Conservation (phyloP, 345 rosid genomes). For the Gossypium sturtianum region DNA sequence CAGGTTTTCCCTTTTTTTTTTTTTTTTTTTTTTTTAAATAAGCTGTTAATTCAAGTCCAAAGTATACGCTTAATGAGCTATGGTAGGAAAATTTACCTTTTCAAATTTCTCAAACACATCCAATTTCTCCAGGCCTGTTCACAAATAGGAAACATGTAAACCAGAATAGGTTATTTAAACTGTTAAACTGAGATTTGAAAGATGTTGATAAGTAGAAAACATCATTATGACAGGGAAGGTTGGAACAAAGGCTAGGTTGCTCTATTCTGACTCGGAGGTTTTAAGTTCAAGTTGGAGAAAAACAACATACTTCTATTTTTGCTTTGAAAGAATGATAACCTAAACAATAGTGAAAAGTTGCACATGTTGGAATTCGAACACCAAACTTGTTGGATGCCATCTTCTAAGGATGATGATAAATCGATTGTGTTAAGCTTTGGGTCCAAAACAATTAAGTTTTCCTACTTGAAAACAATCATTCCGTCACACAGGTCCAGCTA, state of each 20-base stretch:
- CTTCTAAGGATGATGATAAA: too few species aligned
- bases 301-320: neutral
- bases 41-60: neutral
- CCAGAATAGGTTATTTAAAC: neutral
- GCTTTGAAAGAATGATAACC: too few species aligned
- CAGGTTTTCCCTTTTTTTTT: neutral
- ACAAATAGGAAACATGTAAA: neutral
- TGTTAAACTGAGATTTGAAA: neutral
- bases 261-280: neutral
- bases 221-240: neutral
- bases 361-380: too few species aligned
- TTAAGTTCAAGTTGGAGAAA: neutral
- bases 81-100: neutral
- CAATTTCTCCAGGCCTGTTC: conserved; percentile 6
- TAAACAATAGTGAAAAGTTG: too few species aligned
- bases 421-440: too few species aligned
- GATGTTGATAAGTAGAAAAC: neutral
- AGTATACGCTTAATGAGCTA: neutral
- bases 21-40: too few species aligned
- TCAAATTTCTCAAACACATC: conserved; percentile 7
- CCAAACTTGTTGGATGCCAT: too few species aligned
- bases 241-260: neutral
- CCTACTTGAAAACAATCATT: too few species aligned
- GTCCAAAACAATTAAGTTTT: too few species aligned
- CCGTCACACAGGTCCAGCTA: too few species aligned